These are phyloP conservation scores for Fusarium chlamydosporum DNA, from an alignment of 2,329 filamentous ascomycete genomes.

Conservation along the genomic window DNA sequence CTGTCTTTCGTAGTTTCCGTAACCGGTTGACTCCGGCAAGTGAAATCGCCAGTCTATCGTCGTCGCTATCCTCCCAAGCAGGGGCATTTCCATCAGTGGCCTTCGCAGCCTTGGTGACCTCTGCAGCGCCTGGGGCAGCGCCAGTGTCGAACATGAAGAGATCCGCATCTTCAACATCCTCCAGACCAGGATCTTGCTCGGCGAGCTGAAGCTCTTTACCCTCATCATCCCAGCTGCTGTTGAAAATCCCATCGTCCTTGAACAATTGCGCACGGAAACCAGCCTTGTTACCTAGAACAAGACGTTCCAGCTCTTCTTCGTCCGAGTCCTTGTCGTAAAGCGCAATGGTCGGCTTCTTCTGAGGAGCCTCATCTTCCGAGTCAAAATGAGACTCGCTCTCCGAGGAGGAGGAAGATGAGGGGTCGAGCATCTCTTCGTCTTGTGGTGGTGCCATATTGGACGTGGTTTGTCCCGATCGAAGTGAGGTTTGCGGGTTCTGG, in stretches of 20 bases:
- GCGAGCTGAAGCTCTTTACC: constrained; percentile 53
- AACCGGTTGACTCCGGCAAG: constrained; percentile 81
- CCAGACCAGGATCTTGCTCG: constrained; percentile 68
- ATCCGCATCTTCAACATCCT: constrained; percentile 79
- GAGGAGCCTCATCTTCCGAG: constrained; percentile 49
- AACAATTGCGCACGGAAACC: constrained; percentile 84
- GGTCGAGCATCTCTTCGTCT: constrained; percentile 50
- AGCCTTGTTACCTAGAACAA: constrained; percentile 90
- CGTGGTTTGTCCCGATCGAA: constrained; percentile 26
- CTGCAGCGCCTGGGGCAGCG: constrained; percentile 57
- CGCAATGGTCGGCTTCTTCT: constrained; percentile 51
- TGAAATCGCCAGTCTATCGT: constrained; percentile 88
- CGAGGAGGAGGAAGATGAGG: constrained; percentile 50
- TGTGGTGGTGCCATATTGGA: constrained; percentile 54
- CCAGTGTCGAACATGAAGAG: constrained; percentile 87
- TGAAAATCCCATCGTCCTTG: constrained; percentile 61
- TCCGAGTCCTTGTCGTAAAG: constrained; percentile 79
- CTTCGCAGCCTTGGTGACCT: constrained; percentile 49
- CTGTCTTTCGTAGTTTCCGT: constrained; percentile 84
- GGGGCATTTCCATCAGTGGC: constrained; percentile 61
- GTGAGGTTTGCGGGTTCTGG: constrained; percentile 32
- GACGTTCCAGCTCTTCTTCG: constrained; percentile 86
- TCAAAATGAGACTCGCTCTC: constrained; percentile 52
- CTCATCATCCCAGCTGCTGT: constrained; percentile 56
- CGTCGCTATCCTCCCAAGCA: constrained; percentile 96